phyloP scores from a whole-genome alignment of 148 eudicot species.

The Rheum nobile region DNA sequence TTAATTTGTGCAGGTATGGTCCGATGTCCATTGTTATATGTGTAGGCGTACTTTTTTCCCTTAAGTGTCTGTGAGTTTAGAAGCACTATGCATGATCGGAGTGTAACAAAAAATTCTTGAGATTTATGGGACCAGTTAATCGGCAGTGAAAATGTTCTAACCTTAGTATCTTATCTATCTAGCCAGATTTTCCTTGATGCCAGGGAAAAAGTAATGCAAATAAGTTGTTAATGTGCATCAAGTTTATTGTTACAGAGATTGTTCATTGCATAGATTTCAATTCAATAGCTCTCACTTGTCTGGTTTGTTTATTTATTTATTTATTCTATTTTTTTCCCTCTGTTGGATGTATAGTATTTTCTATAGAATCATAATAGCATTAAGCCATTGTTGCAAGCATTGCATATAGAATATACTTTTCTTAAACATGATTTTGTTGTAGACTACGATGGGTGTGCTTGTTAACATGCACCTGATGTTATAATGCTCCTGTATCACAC shows the following conservation, averaged over 20 bases:
- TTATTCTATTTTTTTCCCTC: too few species aligned
- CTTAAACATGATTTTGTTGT: background rate
- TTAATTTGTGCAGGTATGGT: background rate
- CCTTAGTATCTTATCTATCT: background rate
- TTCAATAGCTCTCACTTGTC: background rate
- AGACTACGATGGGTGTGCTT: background rate
- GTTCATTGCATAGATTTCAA: background rate
- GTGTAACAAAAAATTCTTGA: background rate
- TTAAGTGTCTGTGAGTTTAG: background rate
- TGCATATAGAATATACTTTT: background rate
- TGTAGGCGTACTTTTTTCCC: background rate
- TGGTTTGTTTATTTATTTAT: too few species aligned
- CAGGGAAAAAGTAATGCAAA: background rate
- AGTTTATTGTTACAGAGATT: background rate
- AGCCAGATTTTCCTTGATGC: background rate
- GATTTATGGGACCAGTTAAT: background rate
- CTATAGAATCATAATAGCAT: background rate
- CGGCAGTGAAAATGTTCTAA: background rate
- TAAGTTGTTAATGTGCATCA: background rate
- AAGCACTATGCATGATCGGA: background rate
- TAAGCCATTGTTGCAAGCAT: background rate
- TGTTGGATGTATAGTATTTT: background rate
- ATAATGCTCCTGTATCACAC: background rate
- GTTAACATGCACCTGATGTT: background rate
- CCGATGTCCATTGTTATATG: background rate